These are phyloP conservation scores for Xylaria multiplex DNA, from an alignment of 2,329 filamentous ascomycete species.

Conservation along the genomic window DNA sequence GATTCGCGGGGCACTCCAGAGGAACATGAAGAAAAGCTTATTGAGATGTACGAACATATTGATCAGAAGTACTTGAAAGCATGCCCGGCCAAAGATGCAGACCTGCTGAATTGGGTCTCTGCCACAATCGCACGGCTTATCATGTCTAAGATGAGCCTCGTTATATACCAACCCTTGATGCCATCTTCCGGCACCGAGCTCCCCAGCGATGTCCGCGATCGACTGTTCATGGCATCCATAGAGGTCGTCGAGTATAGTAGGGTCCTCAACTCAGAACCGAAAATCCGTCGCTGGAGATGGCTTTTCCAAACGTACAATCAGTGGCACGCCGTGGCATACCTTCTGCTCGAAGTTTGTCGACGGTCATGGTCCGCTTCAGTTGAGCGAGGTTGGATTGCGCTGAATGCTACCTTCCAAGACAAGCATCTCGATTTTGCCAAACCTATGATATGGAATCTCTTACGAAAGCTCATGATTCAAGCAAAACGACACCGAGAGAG, in stretches of 20 bases:
- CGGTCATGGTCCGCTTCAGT: conserved; percentile 61
- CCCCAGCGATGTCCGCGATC: conserved; percentile 53
- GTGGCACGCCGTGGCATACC: conserved; percentile 67
- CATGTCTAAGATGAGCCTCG: conserved; percentile 64
- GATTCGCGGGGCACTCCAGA: conserved; percentile 52
- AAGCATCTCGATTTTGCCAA: conserved; percentile 57
- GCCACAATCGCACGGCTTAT: conserved; percentile 61
- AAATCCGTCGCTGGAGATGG: conserved; percentile 65
- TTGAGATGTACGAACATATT: conserved; percentile 59
- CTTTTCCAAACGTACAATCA: conserved; percentile 68
- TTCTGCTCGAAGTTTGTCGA: conserved; percentile 62
- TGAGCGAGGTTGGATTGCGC: conserved; percentile 61
- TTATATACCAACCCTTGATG: conserved; percentile 65
- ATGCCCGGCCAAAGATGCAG: conserved; percentile 57
- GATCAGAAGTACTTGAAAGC: conserved; percentile 64
- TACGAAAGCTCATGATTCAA: conserved; percentile 64
- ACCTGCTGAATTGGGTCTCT: conserved; percentile 62
- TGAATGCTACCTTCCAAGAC: conserved; percentile 53
- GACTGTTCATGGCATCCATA: conserved; percentile 61
- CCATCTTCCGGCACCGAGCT: conserved; percentile 51
- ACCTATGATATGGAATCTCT: conserved; percentile 62
- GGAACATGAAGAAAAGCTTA: conserved; percentile 58
- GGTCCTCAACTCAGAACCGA: conserved; percentile 61
- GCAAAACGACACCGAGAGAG: conserved; percentile 62
- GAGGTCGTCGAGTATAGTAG: conserved; percentile 67